phyloP scores from a whole-genome alignment of 345 rosid species.

The Citropsis articulata region DNA sequence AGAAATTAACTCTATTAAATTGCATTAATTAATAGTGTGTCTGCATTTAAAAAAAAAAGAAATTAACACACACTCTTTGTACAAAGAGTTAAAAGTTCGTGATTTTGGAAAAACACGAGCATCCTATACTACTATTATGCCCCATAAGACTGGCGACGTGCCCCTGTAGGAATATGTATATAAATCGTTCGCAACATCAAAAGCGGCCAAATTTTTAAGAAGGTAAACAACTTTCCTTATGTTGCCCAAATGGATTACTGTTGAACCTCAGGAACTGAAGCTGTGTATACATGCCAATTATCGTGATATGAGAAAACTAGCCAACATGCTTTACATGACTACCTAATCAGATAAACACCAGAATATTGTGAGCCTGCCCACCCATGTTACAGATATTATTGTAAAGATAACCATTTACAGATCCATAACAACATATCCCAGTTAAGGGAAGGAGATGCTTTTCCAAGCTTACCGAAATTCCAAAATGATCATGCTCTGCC shows the following conservation, averaged over 20 bases:
- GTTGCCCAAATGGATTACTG: neutral
- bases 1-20: too few relatives aligned
- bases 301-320: neutral
- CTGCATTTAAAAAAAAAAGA: too few relatives aligned
- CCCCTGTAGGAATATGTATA: too few relatives aligned
- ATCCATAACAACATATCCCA: neutral
- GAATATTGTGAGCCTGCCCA: conserved; percentile 8
- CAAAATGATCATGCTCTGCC: neutral
- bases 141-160: too few relatives aligned
- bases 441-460: neutral
- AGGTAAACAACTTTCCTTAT: neutral
- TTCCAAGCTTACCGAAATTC: neutral
- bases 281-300: neutral
- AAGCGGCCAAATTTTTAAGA: neutral
- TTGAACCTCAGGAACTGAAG: neutral
- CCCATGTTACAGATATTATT: neutral
- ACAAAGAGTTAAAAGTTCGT: too few relatives aligned
- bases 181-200: too few relatives aligned
- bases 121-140: too few relatives aligned
- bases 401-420: neutral
- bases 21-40: fast-evolving
- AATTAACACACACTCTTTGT: too few relatives aligned
- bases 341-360: conserved; percentile 3
- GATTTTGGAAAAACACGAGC: too few relatives aligned
- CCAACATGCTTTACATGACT: neutral